Base-by-base conservation (phyloP, 2,329 filamentous ascomycete genomes). In the Drechslerella stenobrocha region DNA sequence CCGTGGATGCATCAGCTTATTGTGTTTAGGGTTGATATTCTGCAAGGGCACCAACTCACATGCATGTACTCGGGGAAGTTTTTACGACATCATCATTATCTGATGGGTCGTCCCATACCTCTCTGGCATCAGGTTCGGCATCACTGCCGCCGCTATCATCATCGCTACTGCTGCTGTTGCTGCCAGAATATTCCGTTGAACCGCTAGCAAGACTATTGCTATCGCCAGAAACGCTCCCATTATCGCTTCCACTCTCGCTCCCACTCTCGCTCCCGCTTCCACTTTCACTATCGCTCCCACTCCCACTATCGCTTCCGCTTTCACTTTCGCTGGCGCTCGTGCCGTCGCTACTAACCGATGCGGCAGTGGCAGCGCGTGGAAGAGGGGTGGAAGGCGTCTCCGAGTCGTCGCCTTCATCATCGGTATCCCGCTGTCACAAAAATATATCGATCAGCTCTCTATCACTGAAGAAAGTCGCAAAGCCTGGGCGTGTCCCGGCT, bases 401-500 rank as follows among this genome's bases (percentile, higher is more conserved):
- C 20, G 61, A 67, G 53, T 67, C 63, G 30, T 59, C 55, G 22
- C 55, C 55, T 47, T 67, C 63, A 46, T 67, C 63, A 50, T 67
- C 63, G 32, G 63, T 53, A 37, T 67, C 63, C 55, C 63, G 48
- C 63, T 67, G 47, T 28, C 34, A n/a, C n/a, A 47, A 47, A 26
- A 46, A 3, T 26, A 0, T 24, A 24, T 30, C 32, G 45, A 22
- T 58, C 34, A 53, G 47, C 18, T 13, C 35, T 52, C 18, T 26
- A 45, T 20, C 22, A 5, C 5, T 20, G 23, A 52, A n/a, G n/a
- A n/a, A 30, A 24, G 26, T 37, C 4, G 18, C 30, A 42, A 20
- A 42, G 3, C 15, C 13, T 18, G 9, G 15, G 13, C 37, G 7
- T 42, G 37, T 42, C 37, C 37, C 37, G 15, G 37, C 2, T 42